A percentile compares a stretch with the other conserved stretches of the same genome.
Conservation (phyloP, 305 asterid species). For the Plantago coronopus region DNA sequence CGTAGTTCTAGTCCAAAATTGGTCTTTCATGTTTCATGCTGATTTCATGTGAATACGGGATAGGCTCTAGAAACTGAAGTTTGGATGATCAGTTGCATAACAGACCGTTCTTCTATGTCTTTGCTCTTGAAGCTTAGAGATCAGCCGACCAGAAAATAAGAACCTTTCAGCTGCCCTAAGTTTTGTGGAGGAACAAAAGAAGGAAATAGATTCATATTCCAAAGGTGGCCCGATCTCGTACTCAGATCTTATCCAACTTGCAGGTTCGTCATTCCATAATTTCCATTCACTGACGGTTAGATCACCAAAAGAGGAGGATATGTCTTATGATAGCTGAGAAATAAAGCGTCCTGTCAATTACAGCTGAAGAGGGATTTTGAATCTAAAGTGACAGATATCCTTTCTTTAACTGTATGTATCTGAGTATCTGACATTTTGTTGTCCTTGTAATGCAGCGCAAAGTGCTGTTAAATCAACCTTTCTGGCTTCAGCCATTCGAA, state of each 20-base stretch:
- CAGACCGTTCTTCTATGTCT: slow-evolving; percentile 18
- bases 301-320: too few relatives aligned
- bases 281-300: background rate
- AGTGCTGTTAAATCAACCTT: slow-evolving; percentile 85
- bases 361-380: background rate
- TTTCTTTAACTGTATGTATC: too few relatives aligned
- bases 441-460: slow-evolving; percentile 57
- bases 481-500: slow-evolving; percentile 75
- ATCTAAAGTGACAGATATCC: background rate
- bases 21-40: slow-evolving; percentile 4
- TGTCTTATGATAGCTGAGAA: too few relatives aligned
- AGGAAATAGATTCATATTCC: slow-evolving; percentile 73
- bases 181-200: slow-evolving; percentile 74
- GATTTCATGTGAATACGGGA: slow-evolving; percentile 7
- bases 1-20: background rate
- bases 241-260: slow-evolving; percentile 81
- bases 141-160: slow-evolving; percentile 87
- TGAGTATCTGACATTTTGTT: background rate
- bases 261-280: slow-evolving; percentile 54
- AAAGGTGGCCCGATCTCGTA: slow-evolving; percentile 85
- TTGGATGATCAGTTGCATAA: slow-evolving; percentile 5
- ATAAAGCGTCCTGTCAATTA: too few relatives aligned
- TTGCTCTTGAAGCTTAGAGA: slow-evolving; percentile 89
- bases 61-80: background rate
- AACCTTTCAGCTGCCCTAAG: slow-evolving; percentile 57